Base-by-base conservation (phyloP, 148 eudicot genomes). In the Polygonum aviculare region DNA sequence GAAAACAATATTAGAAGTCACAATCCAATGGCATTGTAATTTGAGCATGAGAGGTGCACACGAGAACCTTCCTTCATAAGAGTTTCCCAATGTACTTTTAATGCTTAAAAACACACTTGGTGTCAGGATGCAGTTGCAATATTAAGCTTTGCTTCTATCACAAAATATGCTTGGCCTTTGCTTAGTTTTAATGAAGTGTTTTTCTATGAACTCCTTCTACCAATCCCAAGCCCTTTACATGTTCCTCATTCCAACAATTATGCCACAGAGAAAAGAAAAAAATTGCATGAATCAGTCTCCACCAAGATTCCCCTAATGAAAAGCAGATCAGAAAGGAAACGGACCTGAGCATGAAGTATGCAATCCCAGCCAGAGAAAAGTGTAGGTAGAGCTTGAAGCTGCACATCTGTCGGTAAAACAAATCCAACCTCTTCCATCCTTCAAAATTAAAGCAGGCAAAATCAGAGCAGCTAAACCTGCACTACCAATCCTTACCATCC, bases 271-370 rank as follows among this genome's bases (percentile, higher is more conserved):
- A 18, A 63, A 14, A 35, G 18, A 26, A 4, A 31, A 63, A 26
- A 60, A 60, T 22, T 22, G 12, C 16, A 60, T 2, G 67, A 12
- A 60, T 3, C 65, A 60, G 26, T 7, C 9, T 59, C 67, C 36
- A 26, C n/a, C 40, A 12, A 35, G 70, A 38, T 38, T 67, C 72
- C 6, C 72, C 19, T 31, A 16, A 36, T 38, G 45, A 67, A 67
- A 38, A 47, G 59, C 47, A 76, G 51, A 22, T 48, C 44, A 75
- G 50, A 40, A 55, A 45, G 76, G 52, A 77, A 69, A 85, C 65
- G 74, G 77, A 95, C 99, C 99, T 90, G 99, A 75, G 99, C 94
- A 78, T 95, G 99, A 79, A 95, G 86, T 54, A 95, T 76, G 73
- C 97, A 93, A 79, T 95, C 99, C 69, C 79, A 81, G 16, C 99